Evolutionary conservation across 2,329 filamentous ascomycete species (phyloP), one percentile per base, ranked within the genome.

Genomic region (Phaeomoniella chlamydospora): DNA sequence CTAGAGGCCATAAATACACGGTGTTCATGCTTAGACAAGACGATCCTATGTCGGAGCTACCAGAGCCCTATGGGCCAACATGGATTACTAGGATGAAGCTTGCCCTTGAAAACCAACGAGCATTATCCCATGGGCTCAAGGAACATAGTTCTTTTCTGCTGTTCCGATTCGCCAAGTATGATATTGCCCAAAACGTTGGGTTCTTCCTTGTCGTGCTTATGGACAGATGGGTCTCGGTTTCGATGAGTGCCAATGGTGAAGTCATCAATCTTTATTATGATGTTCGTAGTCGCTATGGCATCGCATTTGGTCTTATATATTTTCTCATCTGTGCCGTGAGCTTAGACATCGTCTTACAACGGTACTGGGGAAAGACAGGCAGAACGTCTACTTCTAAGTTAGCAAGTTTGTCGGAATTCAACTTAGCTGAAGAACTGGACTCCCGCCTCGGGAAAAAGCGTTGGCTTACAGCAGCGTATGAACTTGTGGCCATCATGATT

Each of bases 311-410:
- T 11, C 51, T 62, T 18, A 43, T 57, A 3, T 62, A 61, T 44
- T 62, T 61, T 39, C 54, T 58, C 31, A 47, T 52, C 2, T 51
- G 53, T 0, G 56, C 58, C 40, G 58, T 62, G 45, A 46, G 50
- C 3, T 46, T 62, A 4, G 59, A 62, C 34, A 45, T 45, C 4
- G 52, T 53, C 3, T 45, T 59, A 15, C 52, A 57, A 37, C 49
- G 54, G 14, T 56, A 57, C 41, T 59, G 57, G 57, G 22, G 22
- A 9, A 26, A 26, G n/a, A 26, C 22, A 9, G 45, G 48, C 5
- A 42, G 47, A 12, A 50, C 48, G 29, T 57, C 56, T 0, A 48
- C 50, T 6, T 53, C 55, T 37, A 56, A 53, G 39, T 45, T 60
- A 15, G 44, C 38, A 16, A 40, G 31, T 17, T 13, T 22, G 12